Evolutionary conservation across 75 land plant genomes (phyloP).

Genomic region (Cupressus sempervirens): DNA sequence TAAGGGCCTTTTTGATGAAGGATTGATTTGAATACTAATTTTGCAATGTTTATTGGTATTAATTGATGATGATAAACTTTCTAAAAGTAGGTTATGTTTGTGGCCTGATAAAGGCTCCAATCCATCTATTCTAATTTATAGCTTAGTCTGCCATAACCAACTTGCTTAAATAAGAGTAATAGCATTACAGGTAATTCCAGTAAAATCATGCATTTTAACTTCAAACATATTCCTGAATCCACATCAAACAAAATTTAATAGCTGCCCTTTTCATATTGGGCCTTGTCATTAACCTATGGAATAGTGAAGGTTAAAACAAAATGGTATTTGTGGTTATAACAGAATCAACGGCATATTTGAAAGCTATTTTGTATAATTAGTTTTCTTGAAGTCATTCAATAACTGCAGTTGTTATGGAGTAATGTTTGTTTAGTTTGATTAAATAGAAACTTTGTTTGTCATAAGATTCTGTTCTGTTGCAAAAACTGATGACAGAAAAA

Average conservation of each 20-base stretch:
- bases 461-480: background rate
- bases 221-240: background rate
- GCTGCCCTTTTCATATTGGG: background rate
- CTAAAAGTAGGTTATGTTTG: background rate
- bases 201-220: background rate
- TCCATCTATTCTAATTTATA: background rate
- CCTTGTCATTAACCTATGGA: background rate
- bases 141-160: background rate
- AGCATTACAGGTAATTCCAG: background rate
- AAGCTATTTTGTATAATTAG: background rate
- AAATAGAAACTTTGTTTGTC: background rate
- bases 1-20: background rate
- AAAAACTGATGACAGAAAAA: background rate
- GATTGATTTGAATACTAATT: background rate
- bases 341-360: background rate
- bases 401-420: background rate
- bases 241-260: background rate
- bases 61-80: background rate
- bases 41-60: background rate
- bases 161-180: background rate
- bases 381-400: background rate
- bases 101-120: background rate
- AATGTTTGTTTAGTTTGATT: background rate
- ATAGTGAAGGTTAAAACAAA: background rate
- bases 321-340: background rate